Evolutionary conservation across 371 early-diverging fungal species (phyloP).

Genomic region (Paraphysoderma sedebokerense): DNA sequence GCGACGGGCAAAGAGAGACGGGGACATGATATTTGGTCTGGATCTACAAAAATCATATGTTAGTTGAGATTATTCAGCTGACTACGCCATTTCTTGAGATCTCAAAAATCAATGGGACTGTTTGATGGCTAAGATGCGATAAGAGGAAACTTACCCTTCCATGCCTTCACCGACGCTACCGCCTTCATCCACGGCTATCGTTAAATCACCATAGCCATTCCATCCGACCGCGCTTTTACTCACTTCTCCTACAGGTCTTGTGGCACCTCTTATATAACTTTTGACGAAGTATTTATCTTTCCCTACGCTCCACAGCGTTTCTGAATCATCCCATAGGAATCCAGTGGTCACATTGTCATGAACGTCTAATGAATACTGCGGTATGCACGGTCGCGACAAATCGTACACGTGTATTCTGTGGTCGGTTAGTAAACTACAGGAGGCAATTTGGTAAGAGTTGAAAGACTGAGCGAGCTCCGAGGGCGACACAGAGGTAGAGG

Average conservation of each 20-base stretch:
- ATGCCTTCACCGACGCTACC: too few species aligned
- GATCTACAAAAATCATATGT: too few species aligned
- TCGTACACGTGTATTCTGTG: constrained; percentile 58
- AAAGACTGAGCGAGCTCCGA: neutral
- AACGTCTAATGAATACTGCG: constrained; percentile 46
- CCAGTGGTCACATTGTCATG: constrained; percentile 58
- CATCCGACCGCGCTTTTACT: constrained; percentile 38
- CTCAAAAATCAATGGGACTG: too few species aligned
- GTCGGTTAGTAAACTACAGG: constrained; percentile 47
- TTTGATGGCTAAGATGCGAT: too few species aligned
- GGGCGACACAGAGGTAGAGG: neutral
- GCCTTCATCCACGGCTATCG: neutral
- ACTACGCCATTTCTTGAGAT: too few species aligned
- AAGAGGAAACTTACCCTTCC: too few species aligned
- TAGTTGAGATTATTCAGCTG: too few species aligned
- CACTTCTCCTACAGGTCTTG: constrained; percentile 23
- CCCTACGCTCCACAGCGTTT: constrained; percentile 49
- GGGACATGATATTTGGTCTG: too few species aligned
- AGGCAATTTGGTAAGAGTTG: constrained; percentile 36
- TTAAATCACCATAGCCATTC: constrained; percentile 51
- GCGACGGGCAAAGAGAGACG: too few species aligned
- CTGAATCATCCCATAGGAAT: constrained; percentile 46
- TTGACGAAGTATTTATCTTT: constrained; percentile 55
- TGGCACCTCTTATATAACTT: constrained; percentile 24
- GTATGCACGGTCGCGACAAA: constrained; percentile 48